Evolutionary conservation across 306 rosid species (phyloP), one percentile per base, ranked within the genome.

Genomic region (Alnus rubra): DNA sequence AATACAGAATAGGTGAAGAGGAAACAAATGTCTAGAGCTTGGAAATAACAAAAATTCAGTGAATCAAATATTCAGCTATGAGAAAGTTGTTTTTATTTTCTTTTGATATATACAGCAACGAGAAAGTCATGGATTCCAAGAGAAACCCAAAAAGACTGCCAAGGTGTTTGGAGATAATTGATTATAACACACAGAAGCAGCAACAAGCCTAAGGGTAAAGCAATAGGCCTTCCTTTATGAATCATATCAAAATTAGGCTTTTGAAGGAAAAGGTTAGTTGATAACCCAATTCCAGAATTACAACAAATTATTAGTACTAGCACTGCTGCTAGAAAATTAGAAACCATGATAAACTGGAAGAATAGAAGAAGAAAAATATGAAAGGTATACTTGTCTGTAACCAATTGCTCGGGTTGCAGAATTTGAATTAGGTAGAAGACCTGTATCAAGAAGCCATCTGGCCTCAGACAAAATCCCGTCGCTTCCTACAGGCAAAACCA

Each of bases 331-430:
- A 49, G 79, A 33, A 76, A n/a, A 80, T 73, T 39, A 69, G 48
- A 65, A 80, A 70, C 82, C 13, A 64, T 35, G 53, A 72, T 47
- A 60, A 75, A 31, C 51, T 35, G 30, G 55, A 37, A 42, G 33
- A 73, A 72, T 14, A 48, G 60, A 33, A 42, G 65, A 76, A 42
- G 6, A 79, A 16, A 33, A 69, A 79, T 71, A 77, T 30, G 9
- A 74, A 75, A 49, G 45, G 35, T 33, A 74, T 92, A 95, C 98
- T 60, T 95, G 98, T 90, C 97, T 90, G 84, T 95, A 95, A 62
- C 98, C 97, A 59, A 92, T 95, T 62, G 96, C 98, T 76, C 85
- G 83, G 44, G 97, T 92, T 71, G 97, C 97, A 63, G 98, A 91
- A 88, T 88, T 91, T 75, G 94, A 85, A 80, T 90, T 90, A 79